Base-by-base conservation (phyloP, 1,284 basidiomycete species). In the Coriolopsis trogii region DNA sequence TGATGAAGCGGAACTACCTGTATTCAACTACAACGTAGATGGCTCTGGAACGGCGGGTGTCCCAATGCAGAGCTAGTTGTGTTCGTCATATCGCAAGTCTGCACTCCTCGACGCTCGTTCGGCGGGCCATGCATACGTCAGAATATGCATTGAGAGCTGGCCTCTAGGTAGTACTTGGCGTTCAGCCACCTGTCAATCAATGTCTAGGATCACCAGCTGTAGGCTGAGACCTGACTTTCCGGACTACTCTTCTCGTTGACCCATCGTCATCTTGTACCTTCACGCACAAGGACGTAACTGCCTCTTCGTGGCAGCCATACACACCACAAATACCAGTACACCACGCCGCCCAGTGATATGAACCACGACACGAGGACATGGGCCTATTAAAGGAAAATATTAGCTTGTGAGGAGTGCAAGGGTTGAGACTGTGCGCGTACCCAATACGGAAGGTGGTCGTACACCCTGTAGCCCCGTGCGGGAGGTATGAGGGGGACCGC, bases 361-460 rank as follows among this genome's bases (percentile, higher is more conserved):
- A 70, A 65, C 51, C 80, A 70, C 0, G 79, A 75, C 10, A 76
- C 73, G n/a, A 76, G 67, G 10, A 79, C 71, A 53, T 87, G 85
- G 12, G 77, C 70, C 84, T 85, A 7, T 16, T n/a, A 3, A 16
- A 16, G 10, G 33, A 7, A 16, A 16, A 7, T n/a, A n/a, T 12
- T 33, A 13, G 31, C n/a, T n/a, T n/a, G n/a, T n/a, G n/a, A n/a
- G n/a, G n/a, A n/a, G n/a, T n/a, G n/a, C n/a, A n/a, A n/a, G n/a
- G n/a, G n/a, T n/a, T n/a, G n/a, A n/a, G n/a, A n/a, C n/a, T n/a
- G n/a, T n/a, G n/a, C n/a, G n/a, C 82, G 62, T 58, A 85, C 85
- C 74, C 79, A 88, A 61, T 88, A 88, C 3, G 85, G 85, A 21
- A 89, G 70, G 42, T 70, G 64, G 25, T 77, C 70, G 58, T 87